phyloP scores from a whole-genome alignment of 306 rosid species.

The Quercus robur region DNA sequence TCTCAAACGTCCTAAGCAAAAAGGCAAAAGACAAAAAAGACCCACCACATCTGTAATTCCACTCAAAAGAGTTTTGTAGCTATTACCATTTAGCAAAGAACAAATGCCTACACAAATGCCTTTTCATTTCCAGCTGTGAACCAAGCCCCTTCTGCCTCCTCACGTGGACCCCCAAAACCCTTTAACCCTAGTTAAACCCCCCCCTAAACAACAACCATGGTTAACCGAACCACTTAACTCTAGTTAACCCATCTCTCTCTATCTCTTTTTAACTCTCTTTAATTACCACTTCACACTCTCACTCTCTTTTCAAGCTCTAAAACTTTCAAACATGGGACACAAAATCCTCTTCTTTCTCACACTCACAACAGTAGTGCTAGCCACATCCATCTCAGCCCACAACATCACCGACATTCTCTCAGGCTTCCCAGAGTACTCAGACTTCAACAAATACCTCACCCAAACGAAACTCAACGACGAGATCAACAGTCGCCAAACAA shows the following conservation, averaged over 20 bases:
- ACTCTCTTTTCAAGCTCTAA: not conserved
- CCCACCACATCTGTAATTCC: slow-evolving; percentile 13
- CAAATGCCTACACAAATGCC: slow-evolving; percentile 29
- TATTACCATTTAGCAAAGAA: slow-evolving; percentile 4
- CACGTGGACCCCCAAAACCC: slow-evolving; percentile 20
- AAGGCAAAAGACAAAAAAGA: not conserved
- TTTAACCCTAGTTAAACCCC: slow-evolving; percentile 36
- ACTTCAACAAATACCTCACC: slow-evolving; percentile 46
- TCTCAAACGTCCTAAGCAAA: not conserved
- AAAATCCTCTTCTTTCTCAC: slow-evolving; percentile 16
- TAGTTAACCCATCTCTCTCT: slow-evolving; percentile 11
- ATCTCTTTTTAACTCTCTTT: not conserved
- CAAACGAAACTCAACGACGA: slow-evolving; percentile 80
- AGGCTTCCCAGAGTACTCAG: slow-evolving; percentile 49
- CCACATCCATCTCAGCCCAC: slow-evolving; percentile 61
- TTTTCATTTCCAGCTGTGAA: slow-evolving; percentile 69
- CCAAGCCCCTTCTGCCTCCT: slow-evolving; percentile 23
- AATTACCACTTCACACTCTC: not conserved
- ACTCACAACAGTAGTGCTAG: not conserved
- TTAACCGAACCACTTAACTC: slow-evolving; percentile 24
- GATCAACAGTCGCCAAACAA: slow-evolving; percentile 76
- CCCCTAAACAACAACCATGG: slow-evolving; percentile 21
- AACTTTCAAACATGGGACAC: slow-evolving; percentile 36
- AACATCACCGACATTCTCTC: slow-evolving; percentile 85
- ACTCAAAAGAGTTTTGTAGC: not conserved